Evolutionary conservation across 805 yeast species (phyloP), one percentile per base, ranked within the genome.

Genomic region (Myxozyma melibiosi): DNA sequence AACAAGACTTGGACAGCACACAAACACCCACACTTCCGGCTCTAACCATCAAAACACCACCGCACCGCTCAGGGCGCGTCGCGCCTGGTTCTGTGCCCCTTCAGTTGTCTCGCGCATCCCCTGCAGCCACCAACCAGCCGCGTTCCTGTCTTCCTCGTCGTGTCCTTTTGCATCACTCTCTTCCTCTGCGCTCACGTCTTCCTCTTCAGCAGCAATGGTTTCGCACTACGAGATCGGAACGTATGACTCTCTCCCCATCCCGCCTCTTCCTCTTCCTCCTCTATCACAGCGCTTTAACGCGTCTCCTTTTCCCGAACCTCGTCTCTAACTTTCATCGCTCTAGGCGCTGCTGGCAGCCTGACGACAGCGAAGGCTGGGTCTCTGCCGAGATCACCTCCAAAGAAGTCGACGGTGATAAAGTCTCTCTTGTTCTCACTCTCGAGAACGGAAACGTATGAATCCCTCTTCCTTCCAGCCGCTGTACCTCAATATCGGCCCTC

Each of bases 321-420:
- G 13, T 16, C 9, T 33, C 45, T 30, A 20, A 18, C 50, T n/a
- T n/a, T 27, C 30, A 13, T n/a, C 16, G 16, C 33, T 35, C n/a
- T 44, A 73, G 76, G 45, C 75, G 77, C 65, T 86, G 92, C 74
- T 88, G 95, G 95, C 80, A 83, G 65, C 90, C 90, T 16, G 90
- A 88, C 70, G 83, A 80, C 49, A 74, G 76, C 42, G 77, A 79
- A 61, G 95, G 94, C 22, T 88, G 92, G 90, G 73, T 85, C 24
- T 88, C 89, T 24, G 88, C 85, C 41, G 81, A 80, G 51, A 84
- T 86, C 50, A 74, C 74, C 25, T 72, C 73, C 52, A 75, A 75
- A 49, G 71, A 73, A 25, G 71, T 76, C 22, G 72, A 70, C 45
- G 80, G 73, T 56, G 72, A 72, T 58, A 80, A 79, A 65, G 78